A percentile compares a stretch with the other conserved stretches of the same genome.
These are phyloP conservation scores for Fraxinus americana DNA, from an alignment of 257 asterid species.

Conservation along the genomic window DNA sequence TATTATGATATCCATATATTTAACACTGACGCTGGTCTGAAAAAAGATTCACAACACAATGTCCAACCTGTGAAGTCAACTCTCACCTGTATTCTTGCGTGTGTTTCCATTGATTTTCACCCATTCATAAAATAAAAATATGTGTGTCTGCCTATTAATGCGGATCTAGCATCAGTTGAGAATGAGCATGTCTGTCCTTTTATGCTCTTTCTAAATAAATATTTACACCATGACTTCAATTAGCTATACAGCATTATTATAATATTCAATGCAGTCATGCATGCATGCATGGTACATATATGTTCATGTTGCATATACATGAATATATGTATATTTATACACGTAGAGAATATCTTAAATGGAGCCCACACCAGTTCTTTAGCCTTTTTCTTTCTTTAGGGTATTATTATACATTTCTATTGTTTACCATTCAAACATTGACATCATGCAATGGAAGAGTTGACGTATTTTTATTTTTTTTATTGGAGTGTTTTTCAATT, in stretches of 20 bases:
- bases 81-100: conserved; percentile 24
- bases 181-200: conserved; percentile 87
- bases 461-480: background rate
- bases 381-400: background rate
- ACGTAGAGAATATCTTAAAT: background rate
- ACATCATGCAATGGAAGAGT: background rate
- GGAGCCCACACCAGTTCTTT: background rate
- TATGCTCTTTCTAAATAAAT: conserved; percentile 23
- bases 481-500: background rate
- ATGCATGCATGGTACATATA: conserved; percentile 2
- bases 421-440: background rate
- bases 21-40: conserved; percentile 5
- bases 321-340: background rate
- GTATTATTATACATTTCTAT: background rate
- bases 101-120: conserved; percentile 14
- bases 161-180: conserved; percentile 85
- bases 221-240: conserved; percentile 30
- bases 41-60: conserved; percentile 29
- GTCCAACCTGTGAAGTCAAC: conserved; percentile 71
- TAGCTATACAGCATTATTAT: conserved; percentile 18
- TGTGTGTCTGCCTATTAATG: conserved; percentile 57
- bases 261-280: background rate
- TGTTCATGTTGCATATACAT: background rate
- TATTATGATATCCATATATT: background rate
- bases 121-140: conserved; percentile 51